Evolutionary conservation across 2,329 filamentous ascomycete genomes (phyloP), one percentile per base, ranked within the genome.

Genomic region (Diaporthe destruens): DNA sequence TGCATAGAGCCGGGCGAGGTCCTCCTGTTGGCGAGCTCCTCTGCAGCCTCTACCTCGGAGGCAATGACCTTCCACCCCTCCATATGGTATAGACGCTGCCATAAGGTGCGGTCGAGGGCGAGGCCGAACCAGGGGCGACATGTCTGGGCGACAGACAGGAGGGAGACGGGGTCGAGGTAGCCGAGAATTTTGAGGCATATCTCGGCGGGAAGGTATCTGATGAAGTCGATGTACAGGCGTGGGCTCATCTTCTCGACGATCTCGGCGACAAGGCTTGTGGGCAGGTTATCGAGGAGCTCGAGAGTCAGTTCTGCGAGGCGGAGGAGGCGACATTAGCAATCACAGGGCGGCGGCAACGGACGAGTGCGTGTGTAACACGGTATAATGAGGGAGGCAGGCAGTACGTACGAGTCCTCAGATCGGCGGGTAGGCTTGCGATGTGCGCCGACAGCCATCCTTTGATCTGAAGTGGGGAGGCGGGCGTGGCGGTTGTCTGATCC

Each of bases 151-250:
- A 95, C 93, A 65, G 89, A 90, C 71, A 98, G 87, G 51, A 99
- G 86, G 0, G 95, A 96, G 36, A 90, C 81, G 0, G 95, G 93
- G 70, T 95, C 93, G 65, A 99, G 91, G 79, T 95, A 96, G 20
- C 93, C 92, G 55, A 99, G 91, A 56, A 98, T 92, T 78, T 97
- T 93, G 56, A 96, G 91, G 74, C 94, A 97, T 77, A 99, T 93
- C 81, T 99, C 96, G 34, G 94, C 91, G 0, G 96, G 96, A 0
- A 99, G 89, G 78, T 94, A 91, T 75, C 90, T 86, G 54, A 98
- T 91, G 70, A 98, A 98, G 82, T 99, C 94, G 83, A 98, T 96
- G 82, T 98, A 95, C 3, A 98, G 91, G 68, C 95, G 88, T 5
- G 95, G 94, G 75, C 92, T 93, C 23, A 98, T 85, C 75, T 92